A percentile compares a stretch with the other conserved stretches of the same genome.
Evolutionary conservation across 2,329 filamentous ascomycete species (phyloP).

Genomic region (Huntiella abstrusa): DNA sequence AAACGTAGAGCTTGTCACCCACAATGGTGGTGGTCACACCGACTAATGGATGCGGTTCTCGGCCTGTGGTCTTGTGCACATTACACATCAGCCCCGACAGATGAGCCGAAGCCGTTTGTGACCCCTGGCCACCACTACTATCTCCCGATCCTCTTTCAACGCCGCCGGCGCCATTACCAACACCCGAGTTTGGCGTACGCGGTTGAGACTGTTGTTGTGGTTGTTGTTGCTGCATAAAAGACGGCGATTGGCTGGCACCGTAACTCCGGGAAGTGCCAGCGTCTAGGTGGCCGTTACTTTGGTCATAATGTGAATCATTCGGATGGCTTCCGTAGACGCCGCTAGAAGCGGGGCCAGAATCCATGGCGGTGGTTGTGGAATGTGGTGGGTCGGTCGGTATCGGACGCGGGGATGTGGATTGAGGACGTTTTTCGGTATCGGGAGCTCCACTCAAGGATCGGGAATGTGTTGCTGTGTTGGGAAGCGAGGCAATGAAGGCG

Average conservation of each 20-base stretch:
- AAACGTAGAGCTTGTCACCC: slow-evolving; percentile 91
- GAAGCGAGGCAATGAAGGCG: slow-evolving; percentile 2
- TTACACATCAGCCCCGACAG: slow-evolving; percentile 51
- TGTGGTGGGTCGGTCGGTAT: neutral
- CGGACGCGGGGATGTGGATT: neutral
- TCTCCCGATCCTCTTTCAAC: neutral
- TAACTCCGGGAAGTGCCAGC: slow-evolving; percentile 32
- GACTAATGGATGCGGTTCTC: slow-evolving; percentile 77
- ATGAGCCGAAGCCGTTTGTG: slow-evolving; percentile 33
- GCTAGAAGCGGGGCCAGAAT: slow-evolving; percentile 7
- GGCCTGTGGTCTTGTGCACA: slow-evolving; percentile 70
- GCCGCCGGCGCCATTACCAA: neutral
- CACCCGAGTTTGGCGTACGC: slow-evolving; percentile 10
- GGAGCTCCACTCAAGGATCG: neutral
- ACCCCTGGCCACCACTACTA: slow-evolving; percentile 14
- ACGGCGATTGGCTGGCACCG: slow-evolving; percentile 39
- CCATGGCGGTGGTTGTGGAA: slow-evolving; percentile 2
- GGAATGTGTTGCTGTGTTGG: slow-evolving; percentile 15
- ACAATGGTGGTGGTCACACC: slow-evolving; percentile 89
- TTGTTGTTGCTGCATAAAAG: slow-evolving; percentile 19
- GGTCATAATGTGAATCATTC: slow-evolving; percentile 8
- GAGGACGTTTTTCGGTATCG: neutral
- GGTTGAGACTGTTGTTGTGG: slow-evolving; percentile 2
- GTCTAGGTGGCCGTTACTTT: slow-evolving; percentile 27
- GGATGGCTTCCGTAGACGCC: slow-evolving; percentile 8